Evolutionary conservation across 1,284 basidiomycete species (phyloP), one percentile per base, ranked within the genome.

Genomic region (Thecaphora thlaspeos): DNA sequence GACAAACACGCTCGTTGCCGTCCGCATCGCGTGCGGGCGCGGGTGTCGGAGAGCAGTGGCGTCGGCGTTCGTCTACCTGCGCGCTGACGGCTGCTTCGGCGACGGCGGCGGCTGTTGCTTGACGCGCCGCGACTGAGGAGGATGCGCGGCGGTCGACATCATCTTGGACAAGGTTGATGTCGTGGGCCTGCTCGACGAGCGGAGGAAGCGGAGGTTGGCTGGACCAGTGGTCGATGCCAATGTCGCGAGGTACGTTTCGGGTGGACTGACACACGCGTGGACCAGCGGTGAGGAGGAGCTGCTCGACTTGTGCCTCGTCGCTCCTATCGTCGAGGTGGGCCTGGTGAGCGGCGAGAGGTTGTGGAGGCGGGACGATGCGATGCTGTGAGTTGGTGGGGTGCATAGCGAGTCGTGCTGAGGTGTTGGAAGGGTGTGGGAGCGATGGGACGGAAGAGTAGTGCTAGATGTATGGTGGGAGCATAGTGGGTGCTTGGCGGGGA

Each of bases 191-290:
- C 37, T 38, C 17, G 9, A n/a, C 9, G 7, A n/a, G 37, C 37
- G 14, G 37, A 7, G 14, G n/a, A n/a, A n/a, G 37, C n/a, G 14
- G 37, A 8, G 37, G 37, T 17, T 38, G 37, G 9, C 37, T 17
- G 7, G 37, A 7, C 37, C 18, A 19, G 14, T 41, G 45, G 18
- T 47, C 41, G 22, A 55, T 56, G 2, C 61, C 61, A 3, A 64
- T 44, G 37, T 64, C 61, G 47, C 53, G 42, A 36, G 56, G 46
- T n/a, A 64, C 56, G 40, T 55, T 64, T 32, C 56, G 56, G 3
- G 61, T 49, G 22, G 55, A 55, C 47, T 53, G 52, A 56, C 56
- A 60, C 26, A 64, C 32, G 21, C 56, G 55, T 3, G 57, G 56
- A 21, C 56, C 36, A 2, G 56, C 61, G 11, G 56, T 57, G 17